Evolutionary conservation across 73 alveolate genomes (phyloP).

Genomic region (Uronychia setigera): DNA sequence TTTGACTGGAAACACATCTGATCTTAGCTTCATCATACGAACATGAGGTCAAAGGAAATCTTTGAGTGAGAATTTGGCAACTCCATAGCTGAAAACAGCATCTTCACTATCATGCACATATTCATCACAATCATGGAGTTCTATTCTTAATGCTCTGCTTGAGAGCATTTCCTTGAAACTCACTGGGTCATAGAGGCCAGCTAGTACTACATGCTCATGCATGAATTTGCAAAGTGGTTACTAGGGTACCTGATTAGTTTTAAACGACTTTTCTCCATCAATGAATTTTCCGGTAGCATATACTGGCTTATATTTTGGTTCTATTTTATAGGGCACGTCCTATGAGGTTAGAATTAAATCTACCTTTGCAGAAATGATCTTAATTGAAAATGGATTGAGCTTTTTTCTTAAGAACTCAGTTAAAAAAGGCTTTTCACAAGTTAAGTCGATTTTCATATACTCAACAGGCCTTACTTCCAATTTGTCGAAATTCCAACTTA

Average conservation of each 20-base stretch:
- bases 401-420: conserved; percentile 56
- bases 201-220: conserved; percentile 63
- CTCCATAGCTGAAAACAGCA: conserved; percentile 43
- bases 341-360: not conserved
- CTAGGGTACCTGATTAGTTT: conserved; percentile 52
- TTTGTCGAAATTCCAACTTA: conserved; percentile 60
- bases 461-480: conserved; percentile 28
- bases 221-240: conserved; percentile 43
- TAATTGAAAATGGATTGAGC: conserved; percentile 52
- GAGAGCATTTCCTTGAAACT: conserved; percentile 43
- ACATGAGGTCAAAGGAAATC: conserved; percentile 61
- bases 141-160: conserved; percentile 39
- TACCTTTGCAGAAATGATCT: conserved; percentile 49
- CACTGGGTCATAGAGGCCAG: conserved; percentile 56
- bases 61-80: conserved; percentile 56
- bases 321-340: conserved; percentile 67
- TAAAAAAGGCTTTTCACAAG: conserved; percentile 37
- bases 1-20: conserved; percentile 70
- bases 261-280: conserved; percentile 34
- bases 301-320: conserved; percentile 59
- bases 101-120: conserved; percentile 21
- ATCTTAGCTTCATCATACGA: conserved; percentile 44
- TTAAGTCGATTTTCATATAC: conserved; percentile 40
- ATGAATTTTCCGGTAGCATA: conserved; percentile 45
- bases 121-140: conserved; percentile 73